Conservation (phyloP, 768 basidiomycete genomes). For the Pleurotus salmoneostramineus region DNA sequence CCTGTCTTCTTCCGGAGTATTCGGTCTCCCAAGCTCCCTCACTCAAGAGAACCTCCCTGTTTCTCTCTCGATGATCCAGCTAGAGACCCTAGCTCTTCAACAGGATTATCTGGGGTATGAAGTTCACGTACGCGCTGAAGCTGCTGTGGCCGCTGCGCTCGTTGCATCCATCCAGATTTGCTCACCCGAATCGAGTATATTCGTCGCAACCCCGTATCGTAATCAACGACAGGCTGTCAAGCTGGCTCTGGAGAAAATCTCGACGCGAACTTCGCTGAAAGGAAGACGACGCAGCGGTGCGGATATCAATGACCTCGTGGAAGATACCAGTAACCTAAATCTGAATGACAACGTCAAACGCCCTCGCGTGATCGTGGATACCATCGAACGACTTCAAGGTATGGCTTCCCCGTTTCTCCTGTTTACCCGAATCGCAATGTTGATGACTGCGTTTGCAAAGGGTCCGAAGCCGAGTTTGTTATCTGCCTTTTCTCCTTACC, state of each 20-base stretch:
- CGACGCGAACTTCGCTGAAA: neutral
- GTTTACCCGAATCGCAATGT: neutral
- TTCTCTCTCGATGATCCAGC: constrained; percentile 39
- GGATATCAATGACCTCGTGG: constrained; percentile 8
- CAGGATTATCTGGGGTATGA: constrained; percentile 39
- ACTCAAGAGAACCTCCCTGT: constrained; percentile 29
- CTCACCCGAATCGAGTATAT: constrained; percentile 39
- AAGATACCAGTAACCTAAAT: constrained; percentile 11
- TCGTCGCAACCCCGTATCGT: constrained; percentile 49
- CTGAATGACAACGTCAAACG: constrained; percentile 1
- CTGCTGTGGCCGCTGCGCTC: constrained; percentile 39
- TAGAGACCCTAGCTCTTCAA: constrained; percentile 27
- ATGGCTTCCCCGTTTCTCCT: neutral
- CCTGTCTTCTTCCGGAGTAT: constrained; percentile 9
- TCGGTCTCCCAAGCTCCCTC: constrained; percentile 9
- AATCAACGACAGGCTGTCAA: constrained; percentile 50
- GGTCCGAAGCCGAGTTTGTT: constrained; percentile 50
- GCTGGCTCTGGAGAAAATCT: constrained; percentile 24
- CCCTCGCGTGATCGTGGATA: constrained; percentile 39
- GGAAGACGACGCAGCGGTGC: neutral
- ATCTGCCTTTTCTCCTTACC: constrained; percentile 49
- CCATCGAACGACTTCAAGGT: constrained; percentile 50
- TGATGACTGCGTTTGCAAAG: constrained; percentile 16
- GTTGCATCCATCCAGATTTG: constrained; percentile 33
- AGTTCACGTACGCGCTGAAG: constrained; percentile 43